Evolutionary conservation across 106 monocot genomes (phyloP).

Genomic region (Narthecium ossifragum): DNA sequence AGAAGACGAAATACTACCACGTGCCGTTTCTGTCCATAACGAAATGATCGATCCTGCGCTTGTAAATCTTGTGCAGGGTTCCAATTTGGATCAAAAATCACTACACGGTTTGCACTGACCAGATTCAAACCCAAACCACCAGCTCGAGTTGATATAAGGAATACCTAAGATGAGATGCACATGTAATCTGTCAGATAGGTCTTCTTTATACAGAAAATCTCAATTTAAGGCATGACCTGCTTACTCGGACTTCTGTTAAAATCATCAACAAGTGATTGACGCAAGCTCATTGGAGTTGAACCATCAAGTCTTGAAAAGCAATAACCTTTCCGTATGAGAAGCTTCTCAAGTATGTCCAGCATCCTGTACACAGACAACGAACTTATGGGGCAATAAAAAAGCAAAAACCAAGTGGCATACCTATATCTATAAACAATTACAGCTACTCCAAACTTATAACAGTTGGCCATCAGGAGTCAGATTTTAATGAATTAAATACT

Average conservation of each 20-base stretch:
- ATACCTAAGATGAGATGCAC: slow-evolving; percentile 42
- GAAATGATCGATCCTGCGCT: slow-evolving; percentile 92
- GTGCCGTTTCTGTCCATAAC: slow-evolving; percentile 87
- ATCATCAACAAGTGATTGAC: slow-evolving; percentile 80
- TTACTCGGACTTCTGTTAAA: slow-evolving; percentile 91
- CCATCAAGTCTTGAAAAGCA: slow-evolving; percentile 97
- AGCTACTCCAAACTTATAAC: too few relatives aligned
- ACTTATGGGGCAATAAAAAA: not conserved
- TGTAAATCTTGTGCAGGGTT: slow-evolving; percentile 96
- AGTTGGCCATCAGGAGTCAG: too few relatives aligned
- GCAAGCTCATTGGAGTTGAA: slow-evolving; percentile 82
- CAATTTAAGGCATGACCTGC: slow-evolving; percentile 35
- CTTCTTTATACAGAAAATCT: not conserved
- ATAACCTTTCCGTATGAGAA: slow-evolving; percentile 85
- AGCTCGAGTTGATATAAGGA: slow-evolving; percentile 90
- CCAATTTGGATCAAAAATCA: slow-evolving; percentile 97
- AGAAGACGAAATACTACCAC: slow-evolving; percentile 88
- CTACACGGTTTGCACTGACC: slow-evolving; percentile 93
- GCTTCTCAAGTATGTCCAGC: slow-evolving; percentile 93
- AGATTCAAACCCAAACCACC: slow-evolving; percentile 88
- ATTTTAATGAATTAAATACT: too few relatives aligned
- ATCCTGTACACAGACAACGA: slow-evolving; percentile 46
- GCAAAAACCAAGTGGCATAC: too few relatives aligned
- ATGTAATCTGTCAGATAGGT: not conserved
- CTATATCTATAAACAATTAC: too few relatives aligned